Evolutionary conservation across 306 rosid genomes (phyloP).

Genomic region (Morella rubra): DNA sequence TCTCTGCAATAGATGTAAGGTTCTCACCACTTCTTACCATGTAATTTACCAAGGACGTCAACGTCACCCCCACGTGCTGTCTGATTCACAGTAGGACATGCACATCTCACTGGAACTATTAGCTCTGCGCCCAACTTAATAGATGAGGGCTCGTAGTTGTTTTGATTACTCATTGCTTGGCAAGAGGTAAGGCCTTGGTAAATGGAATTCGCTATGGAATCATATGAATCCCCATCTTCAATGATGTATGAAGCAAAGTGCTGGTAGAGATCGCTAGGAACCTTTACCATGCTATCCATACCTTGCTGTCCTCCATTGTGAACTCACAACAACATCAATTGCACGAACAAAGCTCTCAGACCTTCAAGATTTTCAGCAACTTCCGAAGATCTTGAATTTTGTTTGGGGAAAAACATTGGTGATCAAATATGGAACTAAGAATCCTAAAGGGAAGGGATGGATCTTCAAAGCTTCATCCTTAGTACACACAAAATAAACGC

Average conservation of each 20-base stretch:
- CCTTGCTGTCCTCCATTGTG: no score
- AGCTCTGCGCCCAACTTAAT: conserved; percentile 24
- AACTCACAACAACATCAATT: no score
- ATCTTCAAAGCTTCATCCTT: no score
- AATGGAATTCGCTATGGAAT: conserved; percentile 52
- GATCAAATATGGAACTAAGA: no score
- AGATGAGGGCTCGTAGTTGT: not conserved
- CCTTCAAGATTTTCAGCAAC: no score
- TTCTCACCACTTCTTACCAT: conserved; percentile 35
- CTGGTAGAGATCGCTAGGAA: no score
- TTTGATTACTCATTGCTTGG: conserved; percentile 51
- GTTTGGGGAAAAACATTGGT: no score
- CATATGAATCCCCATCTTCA: conserved; percentile 76
- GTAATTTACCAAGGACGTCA: conserved; percentile 52
- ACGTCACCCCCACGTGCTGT: conserved; percentile 32
- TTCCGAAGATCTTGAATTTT: no score
- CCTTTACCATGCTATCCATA: no score
- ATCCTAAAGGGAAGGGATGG: no score
- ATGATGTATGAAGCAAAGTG: conserved; percentile 29
- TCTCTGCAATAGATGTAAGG: conserved; percentile 28
- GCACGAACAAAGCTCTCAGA: no score
- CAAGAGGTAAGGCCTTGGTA: conserved; percentile 66
- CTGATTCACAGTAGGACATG: conserved; percentile 54
- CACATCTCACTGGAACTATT: conserved; percentile 68
- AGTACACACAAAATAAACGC: no score